A percentile compares a stretch with the other conserved stretches of the same genome.
These are phyloP conservation scores for Drechslerella coelobrocha DNA, from an alignment of 2,329 filamentous ascomycete species.

Conservation along the genomic window DNA sequence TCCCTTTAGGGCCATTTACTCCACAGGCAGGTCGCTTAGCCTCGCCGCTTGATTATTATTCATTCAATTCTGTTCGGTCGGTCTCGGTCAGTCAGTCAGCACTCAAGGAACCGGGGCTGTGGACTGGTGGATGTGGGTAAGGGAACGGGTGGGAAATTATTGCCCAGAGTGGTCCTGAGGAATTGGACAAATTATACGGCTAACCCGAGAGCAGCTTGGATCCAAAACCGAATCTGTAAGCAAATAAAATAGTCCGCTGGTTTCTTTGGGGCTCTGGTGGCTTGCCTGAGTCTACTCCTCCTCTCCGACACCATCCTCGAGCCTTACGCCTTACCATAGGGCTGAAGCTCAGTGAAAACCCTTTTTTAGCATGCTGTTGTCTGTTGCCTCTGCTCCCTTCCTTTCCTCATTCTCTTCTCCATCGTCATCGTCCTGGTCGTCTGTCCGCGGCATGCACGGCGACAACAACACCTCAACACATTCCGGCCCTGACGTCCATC, in stretches of 20 bases:
- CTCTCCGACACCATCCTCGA: slow-evolving; percentile 18
- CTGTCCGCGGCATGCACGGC: slow-evolving; percentile 5
- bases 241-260: slow-evolving; percentile 27
- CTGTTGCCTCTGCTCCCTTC: not conserved
- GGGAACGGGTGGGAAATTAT: slow-evolving; percentile 39
- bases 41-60: slow-evolving; percentile 36
- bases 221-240: slow-evolving; percentile 34
- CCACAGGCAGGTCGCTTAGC: slow-evolving; percentile 38
- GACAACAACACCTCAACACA: slow-evolving; percentile 46
- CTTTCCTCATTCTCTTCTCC: slow-evolving; percentile 2
- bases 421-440: slow-evolving; percentile 3
- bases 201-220: slow-evolving; percentile 38
- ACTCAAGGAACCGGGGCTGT: slow-evolving; percentile 14
- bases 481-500: not conserved
- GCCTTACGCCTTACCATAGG: slow-evolving; percentile 39
- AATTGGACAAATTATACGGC: slow-evolving; percentile 25
- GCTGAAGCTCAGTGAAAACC: slow-evolving; percentile 34
- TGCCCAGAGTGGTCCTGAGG: slow-evolving; percentile 44
- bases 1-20: slow-evolving; percentile 31
- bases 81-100: slow-evolving; percentile 33
- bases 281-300: slow-evolving; percentile 1
- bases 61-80: not conserved
- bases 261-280: slow-evolving; percentile 12
- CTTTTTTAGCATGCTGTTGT: slow-evolving; percentile 31
- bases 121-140: slow-evolving; percentile 16